Conservation (phyloP, 805 yeast genomes). For the Candida sakaeoensis region DNA sequence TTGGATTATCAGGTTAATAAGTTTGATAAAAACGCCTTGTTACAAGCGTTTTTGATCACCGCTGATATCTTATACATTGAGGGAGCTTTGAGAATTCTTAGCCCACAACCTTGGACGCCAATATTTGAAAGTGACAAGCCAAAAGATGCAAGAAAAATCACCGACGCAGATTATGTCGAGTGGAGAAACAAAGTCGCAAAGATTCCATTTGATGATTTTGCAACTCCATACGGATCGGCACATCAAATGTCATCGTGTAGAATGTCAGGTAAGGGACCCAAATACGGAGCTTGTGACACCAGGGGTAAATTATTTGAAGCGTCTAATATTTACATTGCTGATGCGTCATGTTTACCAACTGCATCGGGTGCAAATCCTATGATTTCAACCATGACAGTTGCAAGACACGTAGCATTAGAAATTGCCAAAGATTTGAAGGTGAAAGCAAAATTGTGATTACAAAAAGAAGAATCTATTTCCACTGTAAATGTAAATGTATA, state of each 20-base stretch:
- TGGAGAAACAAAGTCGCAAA: constrained; percentile 30
- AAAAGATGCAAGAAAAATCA: constrained; percentile 32
- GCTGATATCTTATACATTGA: constrained; percentile 46
- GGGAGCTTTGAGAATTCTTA: constrained; percentile 44
- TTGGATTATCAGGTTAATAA: constrained; percentile 39
- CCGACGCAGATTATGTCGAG: constrained; percentile 40
- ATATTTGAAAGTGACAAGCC: constrained; percentile 34
- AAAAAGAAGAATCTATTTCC: not conserved
- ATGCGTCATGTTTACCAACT: constrained; percentile 47
- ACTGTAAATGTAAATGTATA: not conserved
- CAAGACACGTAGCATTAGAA: constrained; percentile 39
- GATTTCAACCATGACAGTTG: constrained; percentile 46
- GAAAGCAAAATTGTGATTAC: constrained; percentile 20
- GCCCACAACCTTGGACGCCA: constrained; percentile 31
- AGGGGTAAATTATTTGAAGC: constrained; percentile 47
- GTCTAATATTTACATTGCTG: constrained; percentile 46
- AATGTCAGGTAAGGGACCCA: constrained; percentile 45
- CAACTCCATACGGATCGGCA: constrained; percentile 41
- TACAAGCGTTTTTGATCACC: constrained; percentile 32
- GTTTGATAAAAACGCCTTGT: constrained; percentile 40
- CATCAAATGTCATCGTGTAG: constrained; percentile 55
- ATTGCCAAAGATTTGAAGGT: constrained; percentile 31
- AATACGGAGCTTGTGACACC: constrained; percentile 40
- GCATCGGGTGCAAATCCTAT: constrained; percentile 56
- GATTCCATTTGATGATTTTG: constrained; percentile 25